A percentile compares a stretch with the other conserved stretches of the same genome.
phyloP scores from a whole-genome alignment of 2,329 filamentous ascomycete genomes.

The Colletotrichum sansevieriae region DNA sequence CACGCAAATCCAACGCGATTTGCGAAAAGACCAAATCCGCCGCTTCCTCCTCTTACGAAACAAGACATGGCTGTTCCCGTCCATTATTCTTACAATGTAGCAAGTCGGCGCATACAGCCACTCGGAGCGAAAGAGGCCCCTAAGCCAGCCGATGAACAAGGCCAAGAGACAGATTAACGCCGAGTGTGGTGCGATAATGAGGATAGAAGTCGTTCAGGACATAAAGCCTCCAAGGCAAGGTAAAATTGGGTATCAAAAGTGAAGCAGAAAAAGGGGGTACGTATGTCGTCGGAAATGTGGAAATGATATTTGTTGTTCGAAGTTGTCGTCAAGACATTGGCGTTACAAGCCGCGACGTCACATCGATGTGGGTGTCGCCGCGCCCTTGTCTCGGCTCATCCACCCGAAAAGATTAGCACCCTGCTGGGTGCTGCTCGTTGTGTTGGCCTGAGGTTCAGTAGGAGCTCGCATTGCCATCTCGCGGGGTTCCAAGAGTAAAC shows the following conservation, averaged over 20 bases:
- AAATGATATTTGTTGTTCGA: constrained; percentile 32
- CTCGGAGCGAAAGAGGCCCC: constrained; percentile 7
- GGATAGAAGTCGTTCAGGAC: constrained; percentile 31
- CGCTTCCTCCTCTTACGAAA: neutral
- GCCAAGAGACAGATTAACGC: constrained; percentile 38
- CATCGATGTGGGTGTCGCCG: constrained; percentile 34
- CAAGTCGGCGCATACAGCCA: neutral
- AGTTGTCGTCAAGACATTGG: constrained; percentile 12
- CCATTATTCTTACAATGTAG: constrained; percentile 10
- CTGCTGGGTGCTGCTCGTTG: constrained; percentile 46
- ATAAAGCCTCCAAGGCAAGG: constrained; percentile 35
- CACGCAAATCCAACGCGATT: neutral
- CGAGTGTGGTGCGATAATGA: constrained; percentile 5
- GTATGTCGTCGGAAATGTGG: constrained; percentile 32
- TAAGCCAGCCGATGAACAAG: constrained; percentile 5
- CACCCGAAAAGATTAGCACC: constrained; percentile 62
- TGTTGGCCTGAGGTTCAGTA: constrained; percentile 45
- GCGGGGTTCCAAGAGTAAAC: constrained; percentile 84
- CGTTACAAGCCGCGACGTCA: constrained; percentile 10
- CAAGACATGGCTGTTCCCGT: neutral
- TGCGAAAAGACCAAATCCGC: neutral
- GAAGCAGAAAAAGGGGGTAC: constrained; percentile 40
- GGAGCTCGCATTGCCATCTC: constrained; percentile 58
- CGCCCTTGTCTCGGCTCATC: constrained; percentile 63
- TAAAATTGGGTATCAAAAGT: constrained; percentile 53